Evolutionary conservation across 2,329 filamentous ascomycete species (phyloP).

Genomic region (Colletotrichum plurivorum): DNA sequence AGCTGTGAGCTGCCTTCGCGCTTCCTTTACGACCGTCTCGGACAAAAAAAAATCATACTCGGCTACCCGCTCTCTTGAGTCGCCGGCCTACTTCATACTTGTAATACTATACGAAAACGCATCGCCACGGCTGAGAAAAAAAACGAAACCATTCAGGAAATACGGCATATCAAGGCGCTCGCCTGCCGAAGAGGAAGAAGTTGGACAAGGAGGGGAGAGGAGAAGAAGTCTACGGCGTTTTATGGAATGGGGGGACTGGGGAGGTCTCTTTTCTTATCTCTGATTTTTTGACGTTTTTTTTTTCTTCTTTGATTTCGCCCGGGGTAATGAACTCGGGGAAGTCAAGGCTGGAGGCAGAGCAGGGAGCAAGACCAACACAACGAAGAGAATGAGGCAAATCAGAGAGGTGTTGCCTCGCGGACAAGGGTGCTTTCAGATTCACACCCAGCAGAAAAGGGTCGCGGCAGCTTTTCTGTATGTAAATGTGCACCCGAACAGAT

Average conservation of each 20-base stretch:
- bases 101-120: slow-evolving; percentile 35
- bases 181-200: slow-evolving; percentile 5
- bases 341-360: too few relatives aligned
- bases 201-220: slow-evolving; percentile 31
- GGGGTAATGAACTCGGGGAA: too few relatives aligned
- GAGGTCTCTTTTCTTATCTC: slow-evolving; percentile 1
- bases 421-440: too few relatives aligned
- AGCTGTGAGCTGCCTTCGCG: slow-evolving; percentile 68
- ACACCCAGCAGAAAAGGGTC: too few relatives aligned
- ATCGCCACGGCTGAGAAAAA: slow-evolving; percentile 29
- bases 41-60: too few relatives aligned
- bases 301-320: not conserved
- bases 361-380: not conserved
- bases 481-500: slow-evolving; percentile 22
- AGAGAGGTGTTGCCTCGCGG: not conserved
- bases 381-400: slow-evolving; percentile 1
- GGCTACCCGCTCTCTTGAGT: too few relatives aligned
- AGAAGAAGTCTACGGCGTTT: slow-evolving; percentile 27
- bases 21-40: too few relatives aligned
- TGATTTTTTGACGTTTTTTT: not conserved
- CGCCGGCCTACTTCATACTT: not conserved
- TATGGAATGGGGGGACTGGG: slow-evolving; percentile 1
- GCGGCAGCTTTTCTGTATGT: slow-evolving; percentile 15
- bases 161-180: slow-evolving; percentile 22
- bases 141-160: slow-evolving; percentile 20